phyloP scores from a whole-genome alignment of 2,329 filamentous ascomycete species.

The Alternaria triticimaculans region DNA sequence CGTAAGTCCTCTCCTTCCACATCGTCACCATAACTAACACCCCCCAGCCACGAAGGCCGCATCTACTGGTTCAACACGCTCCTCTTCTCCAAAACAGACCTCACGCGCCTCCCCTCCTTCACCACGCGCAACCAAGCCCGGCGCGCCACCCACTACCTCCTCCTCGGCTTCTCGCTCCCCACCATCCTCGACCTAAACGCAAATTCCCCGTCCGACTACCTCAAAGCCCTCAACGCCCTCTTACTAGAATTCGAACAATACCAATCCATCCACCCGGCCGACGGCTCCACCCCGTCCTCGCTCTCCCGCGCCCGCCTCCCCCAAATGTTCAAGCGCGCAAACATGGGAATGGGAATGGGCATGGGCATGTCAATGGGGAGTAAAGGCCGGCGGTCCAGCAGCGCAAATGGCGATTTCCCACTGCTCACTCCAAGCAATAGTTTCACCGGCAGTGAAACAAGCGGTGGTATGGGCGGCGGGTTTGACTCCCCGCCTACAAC shows the following conservation, averaged over 20 bases:
- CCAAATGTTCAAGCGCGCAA: slow-evolving; percentile 57
- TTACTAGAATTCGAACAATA: slow-evolving; percentile 93
- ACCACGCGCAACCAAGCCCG: slow-evolving; percentile 83
- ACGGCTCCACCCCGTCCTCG: slow-evolving; percentile 71
- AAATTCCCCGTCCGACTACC: slow-evolving; percentile 79
- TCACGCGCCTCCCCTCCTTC: slow-evolving; percentile 84
- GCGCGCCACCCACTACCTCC: slow-evolving; percentile 90
- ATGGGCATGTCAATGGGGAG: slow-evolving; percentile 45
- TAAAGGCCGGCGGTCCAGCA: slow-evolving; percentile 61
- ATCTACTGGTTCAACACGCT: slow-evolving; percentile 99
- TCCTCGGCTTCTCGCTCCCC: slow-evolving; percentile 90
- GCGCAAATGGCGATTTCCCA: slow-evolving; percentile 59
- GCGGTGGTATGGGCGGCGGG: slow-evolving; percentile 8
- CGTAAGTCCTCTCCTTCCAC: slow-evolving; percentile 62
- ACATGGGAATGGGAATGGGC: slow-evolving; percentile 46
- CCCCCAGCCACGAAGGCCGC: slow-evolving; percentile 80
- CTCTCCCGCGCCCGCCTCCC: slow-evolving; percentile 77
- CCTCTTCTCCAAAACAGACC: slow-evolving; percentile 83
- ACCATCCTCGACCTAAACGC: slow-evolving; percentile 88
- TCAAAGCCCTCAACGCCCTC: slow-evolving; percentile 83
- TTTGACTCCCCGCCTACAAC: slow-evolving; percentile 42
- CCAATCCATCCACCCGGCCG: slow-evolving; percentile 83
- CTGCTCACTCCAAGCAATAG: slow-evolving; percentile 24
- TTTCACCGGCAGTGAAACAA: slow-evolving; percentile 33
- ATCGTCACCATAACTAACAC: not conserved